Percentiles rank a stretch among this genome's conserved stretches.
phyloP scores from a whole-genome alignment of 768 basidiomycete species.

The Psilocybe cubensis region DNA sequence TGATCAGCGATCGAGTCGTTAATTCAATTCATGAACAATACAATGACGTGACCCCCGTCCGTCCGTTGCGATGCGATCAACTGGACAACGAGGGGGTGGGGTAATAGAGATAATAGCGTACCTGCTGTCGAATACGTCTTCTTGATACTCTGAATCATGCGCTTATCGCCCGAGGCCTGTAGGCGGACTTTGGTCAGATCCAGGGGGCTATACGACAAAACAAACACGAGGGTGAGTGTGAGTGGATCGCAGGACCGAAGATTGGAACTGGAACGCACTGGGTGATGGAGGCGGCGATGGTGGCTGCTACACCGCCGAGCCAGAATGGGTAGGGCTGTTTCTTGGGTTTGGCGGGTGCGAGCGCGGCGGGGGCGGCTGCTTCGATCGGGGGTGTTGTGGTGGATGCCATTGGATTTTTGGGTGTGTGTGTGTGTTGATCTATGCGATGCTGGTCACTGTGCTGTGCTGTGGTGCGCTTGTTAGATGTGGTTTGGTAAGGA shows the following conservation, averaged over 20 bases:
- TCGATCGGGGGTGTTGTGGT: background rate
- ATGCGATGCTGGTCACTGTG: background rate
- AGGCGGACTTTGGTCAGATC: conserved; percentile 92
- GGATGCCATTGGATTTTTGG: background rate
- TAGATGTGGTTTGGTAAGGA: too few relatives aligned
- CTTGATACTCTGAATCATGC: conserved; percentile 81
- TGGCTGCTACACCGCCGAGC: conserved; percentile 84
- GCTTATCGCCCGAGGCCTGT: conserved; percentile 91
- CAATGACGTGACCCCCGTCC: too few relatives aligned
- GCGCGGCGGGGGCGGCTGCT: background rate
- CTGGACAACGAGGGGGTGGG: too few relatives aligned
- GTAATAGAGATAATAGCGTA: conserved; percentile 32
- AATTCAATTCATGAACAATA: background rate
- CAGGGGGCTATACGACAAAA: conserved; percentile 57
- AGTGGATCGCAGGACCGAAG: background rate
- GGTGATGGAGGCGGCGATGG: conserved; percentile 87
- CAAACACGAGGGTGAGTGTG: too few relatives aligned
- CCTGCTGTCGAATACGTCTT: conserved; percentile 87
- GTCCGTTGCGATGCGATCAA: too few relatives aligned
- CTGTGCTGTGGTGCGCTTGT: too few relatives aligned
- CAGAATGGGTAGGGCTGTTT: conserved; percentile 87
- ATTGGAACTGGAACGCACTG: conserved; percentile 51
- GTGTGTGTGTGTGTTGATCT: background rate
- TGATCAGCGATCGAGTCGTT: conserved; percentile 27
- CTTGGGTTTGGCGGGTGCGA: conserved; percentile 30